These are phyloP conservation scores for Cladosporium sp. DNA, from an alignment of 2,329 filamentous ascomycete genomes.

Conservation along the genomic window DNA sequence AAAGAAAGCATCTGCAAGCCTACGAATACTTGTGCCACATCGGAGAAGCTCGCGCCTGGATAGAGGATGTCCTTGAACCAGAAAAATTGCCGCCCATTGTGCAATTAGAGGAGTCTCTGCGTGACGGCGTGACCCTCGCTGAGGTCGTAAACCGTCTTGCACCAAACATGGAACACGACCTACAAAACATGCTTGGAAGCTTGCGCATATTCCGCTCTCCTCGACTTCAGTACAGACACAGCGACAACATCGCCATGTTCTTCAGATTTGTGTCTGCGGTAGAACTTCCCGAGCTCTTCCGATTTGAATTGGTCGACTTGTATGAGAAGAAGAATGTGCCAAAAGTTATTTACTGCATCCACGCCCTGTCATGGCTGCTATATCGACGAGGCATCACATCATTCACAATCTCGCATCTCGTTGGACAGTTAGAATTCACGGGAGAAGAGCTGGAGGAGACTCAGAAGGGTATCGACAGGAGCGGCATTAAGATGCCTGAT, in stretches of 20 bases:
- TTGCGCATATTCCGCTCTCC: constrained; percentile 76
- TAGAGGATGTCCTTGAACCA: constrained; percentile 78
- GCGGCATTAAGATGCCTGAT: constrained; percentile 92
- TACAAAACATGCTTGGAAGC: constrained; percentile 28
- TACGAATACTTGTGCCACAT: constrained; percentile 99
- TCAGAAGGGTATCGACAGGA: constrained; percentile 93
- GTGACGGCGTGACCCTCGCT: constrained; percentile 89
- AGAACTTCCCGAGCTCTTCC: constrained; percentile 88
- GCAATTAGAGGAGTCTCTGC: constrained; percentile 83
- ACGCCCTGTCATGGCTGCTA: constrained; percentile 94
- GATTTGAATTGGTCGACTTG: constrained; percentile 93
- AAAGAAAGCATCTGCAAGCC: constrained; percentile 90
- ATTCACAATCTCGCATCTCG: constrained; percentile 93
- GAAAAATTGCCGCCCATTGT: constrained; percentile 86
- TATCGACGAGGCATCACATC: constrained; percentile 92
- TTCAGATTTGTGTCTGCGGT: constrained; percentile 90
- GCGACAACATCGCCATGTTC: constrained; percentile 95
- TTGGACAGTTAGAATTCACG: constrained; percentile 94
- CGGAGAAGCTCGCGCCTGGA: constrained; percentile 98
- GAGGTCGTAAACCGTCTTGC: constrained; percentile 89
- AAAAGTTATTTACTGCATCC: constrained; percentile 98
- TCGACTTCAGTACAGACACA: constrained; percentile 88
- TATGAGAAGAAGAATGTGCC: constrained; percentile 99
- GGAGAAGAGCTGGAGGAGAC: constrained; percentile 96
- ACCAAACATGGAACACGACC: constrained; percentile 60